Evolutionary conservation across 805 yeast genomes (phyloP).

Genomic region (Zygosaccharomyces bailii): DNA sequence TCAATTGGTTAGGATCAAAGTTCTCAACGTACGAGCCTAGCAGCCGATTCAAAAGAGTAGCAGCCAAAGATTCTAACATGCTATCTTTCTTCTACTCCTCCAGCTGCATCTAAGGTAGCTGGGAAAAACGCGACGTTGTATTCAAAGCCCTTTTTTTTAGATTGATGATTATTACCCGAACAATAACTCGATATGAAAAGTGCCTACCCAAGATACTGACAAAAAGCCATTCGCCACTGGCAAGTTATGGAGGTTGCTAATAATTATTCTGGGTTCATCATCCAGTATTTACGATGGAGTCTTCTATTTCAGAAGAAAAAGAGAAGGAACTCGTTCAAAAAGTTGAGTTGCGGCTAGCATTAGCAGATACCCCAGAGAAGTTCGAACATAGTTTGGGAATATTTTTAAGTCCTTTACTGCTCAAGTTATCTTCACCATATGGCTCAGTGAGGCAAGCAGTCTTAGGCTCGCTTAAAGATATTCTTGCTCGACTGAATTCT

Average conservation of each 20-base stretch:
- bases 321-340: constrained; percentile 65
- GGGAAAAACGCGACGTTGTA: neutral
- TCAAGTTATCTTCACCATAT: constrained; percentile 74
- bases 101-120: neutral
- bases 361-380: constrained; percentile 65
- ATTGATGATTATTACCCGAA: constrained; percentile 9
- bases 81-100: neutral
- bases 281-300: neutral
- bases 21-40: constrained; percentile 73
- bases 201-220: neutral
- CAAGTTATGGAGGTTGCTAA: neutral
- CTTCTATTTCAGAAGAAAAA: constrained; percentile 30
- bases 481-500: constrained; percentile 63
- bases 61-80: constrained; percentile 40
- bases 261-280: neutral
- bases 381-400: constrained; percentile 56
- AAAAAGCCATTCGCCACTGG: neutral
- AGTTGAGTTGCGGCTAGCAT: constrained; percentile 77
- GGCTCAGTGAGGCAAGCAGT: constrained; percentile 64
- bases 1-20: constrained; percentile 91
- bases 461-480: constrained; percentile 59
- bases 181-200: constrained; percentile 5
- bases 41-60: constrained; percentile 34
- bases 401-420: constrained; percentile 71
- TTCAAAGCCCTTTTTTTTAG: neutral